phyloP scores from a whole-genome alignment of 345 rosid genomes.

The Pistacia vera region DNA sequence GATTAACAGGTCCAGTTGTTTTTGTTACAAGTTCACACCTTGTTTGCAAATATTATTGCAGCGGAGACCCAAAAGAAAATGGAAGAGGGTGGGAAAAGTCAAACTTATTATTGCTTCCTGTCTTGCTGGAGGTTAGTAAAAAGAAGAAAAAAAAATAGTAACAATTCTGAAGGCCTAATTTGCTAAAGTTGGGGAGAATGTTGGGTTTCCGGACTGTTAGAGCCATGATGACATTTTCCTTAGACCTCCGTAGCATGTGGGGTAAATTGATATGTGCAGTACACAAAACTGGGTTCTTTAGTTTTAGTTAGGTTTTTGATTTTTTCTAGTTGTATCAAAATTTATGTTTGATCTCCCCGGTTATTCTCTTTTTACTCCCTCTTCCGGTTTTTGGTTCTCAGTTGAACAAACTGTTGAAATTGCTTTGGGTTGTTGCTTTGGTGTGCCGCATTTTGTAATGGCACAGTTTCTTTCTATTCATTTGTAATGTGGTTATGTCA shows the following conservation, averaged over 20 bases:
- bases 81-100: constrained; percentile 13
- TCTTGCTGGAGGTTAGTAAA: constrained; percentile 9
- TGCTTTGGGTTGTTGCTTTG: constrained; percentile 7
- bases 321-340: constrained; percentile 3
- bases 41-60: constrained; percentile 31
- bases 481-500: constrained; percentile 18
- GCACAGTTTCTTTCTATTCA: constrained; percentile 18
- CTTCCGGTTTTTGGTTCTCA: constrained; percentile 7
- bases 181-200: constrained; percentile 14
- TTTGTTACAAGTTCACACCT: constrained; percentile 12
- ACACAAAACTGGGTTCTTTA: constrained; percentile 13
- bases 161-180: constrained; percentile 13
- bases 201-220: constrained; percentile 12
- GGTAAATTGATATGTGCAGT: constrained; percentile 10
- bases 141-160: not conserved
- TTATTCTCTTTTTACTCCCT: not conserved
- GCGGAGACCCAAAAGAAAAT: constrained; percentile 12
- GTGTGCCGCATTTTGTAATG: constrained; percentile 35
- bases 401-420: constrained; percentile 16
- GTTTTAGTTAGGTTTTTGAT: constrained; percentile 9
- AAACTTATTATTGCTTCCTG: constrained; percentile 6
- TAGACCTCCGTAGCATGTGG: constrained; percentile 3
- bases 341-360: not conserved
- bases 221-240: constrained; percentile 8
- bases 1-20: constrained; percentile 31